Evolutionary conservation across 257 asterid species (phyloP), one percentile per base, ranked within the genome.

Genomic region (Eustoma russellianum): DNA sequence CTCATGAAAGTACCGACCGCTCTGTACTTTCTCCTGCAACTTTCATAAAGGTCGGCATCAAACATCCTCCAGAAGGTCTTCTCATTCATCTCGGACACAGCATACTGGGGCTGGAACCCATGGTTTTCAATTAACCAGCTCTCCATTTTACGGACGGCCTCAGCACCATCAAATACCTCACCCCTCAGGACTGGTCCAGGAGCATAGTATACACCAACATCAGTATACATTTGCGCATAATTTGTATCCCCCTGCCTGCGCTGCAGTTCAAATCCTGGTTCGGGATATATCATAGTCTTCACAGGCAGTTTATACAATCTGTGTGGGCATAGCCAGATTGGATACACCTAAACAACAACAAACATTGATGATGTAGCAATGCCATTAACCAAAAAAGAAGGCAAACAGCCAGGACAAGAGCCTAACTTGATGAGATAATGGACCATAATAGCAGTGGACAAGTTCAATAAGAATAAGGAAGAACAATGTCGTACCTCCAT

Each of bases 311-410:
- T 88, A 70, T 70, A 92, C 60, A 92, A 70, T 56, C 85, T 62
- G 76, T 92, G 98, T 38, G 98, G 98, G 66, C 98, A 92, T 52
- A 92, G 94, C 98, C 98, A 92, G 57, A 92, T 57, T n/a, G 98
- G 98, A 61, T 92, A 92, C 52, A 90, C 88, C 98, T 90, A 51
- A 17, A 76, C 35, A 64, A 60, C 64, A 52, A 67, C 53, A 24
- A 33, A 18, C 11, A 24, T 24, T 24, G 30, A 24, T 24, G 30
- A 24, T 24, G 30, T 24, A 24, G 30, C 30, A 24, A 24, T 24
- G 30, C 30, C 30, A 24, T 24, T 18, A 4, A 4, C 46, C 15
- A 0, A 45, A 50, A 30, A 11, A 44, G 16, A 38, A 13, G n/a
- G n/a, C 11, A 5, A 10, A 49, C 5, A 3, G 6, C 6, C 16